Evolutionary conservation across 1,284 basidiomycete species (phyloP).

Genomic region (Hymenochaete sp.): DNA sequence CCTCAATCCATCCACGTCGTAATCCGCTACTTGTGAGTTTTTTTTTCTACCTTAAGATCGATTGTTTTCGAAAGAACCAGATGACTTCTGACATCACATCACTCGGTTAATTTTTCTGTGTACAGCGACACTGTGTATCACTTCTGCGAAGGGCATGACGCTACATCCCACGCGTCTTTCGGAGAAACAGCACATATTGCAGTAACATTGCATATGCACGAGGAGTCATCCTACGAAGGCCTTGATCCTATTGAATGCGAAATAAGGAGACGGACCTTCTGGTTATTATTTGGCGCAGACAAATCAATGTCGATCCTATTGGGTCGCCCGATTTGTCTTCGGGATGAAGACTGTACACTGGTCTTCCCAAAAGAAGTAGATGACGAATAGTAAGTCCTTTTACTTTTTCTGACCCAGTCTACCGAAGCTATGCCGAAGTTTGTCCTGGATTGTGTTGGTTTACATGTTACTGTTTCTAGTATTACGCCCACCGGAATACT

Average conservation of each 20-base stretch:
- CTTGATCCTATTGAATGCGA: constrained; percentile 81
- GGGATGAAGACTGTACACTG: constrained; percentile 80
- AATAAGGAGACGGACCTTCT: constrained; percentile 73
- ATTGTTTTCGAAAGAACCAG: constrained; percentile 11
- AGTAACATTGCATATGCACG: constrained; percentile 72
- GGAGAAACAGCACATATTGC: constrained; percentile 77
- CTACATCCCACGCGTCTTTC: constrained; percentile 77
- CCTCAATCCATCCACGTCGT: constrained; percentile 74
- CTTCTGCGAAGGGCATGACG: constrained; percentile 80
- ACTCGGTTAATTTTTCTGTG: not conserved
- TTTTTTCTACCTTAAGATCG: constrained; percentile 7
- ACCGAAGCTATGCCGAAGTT: constrained; percentile 27
- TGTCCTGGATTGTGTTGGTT: constrained; percentile 2
- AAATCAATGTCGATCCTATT: constrained; percentile 82
- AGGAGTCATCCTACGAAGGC: constrained; percentile 71
- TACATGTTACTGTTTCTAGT: constrained; percentile 33
- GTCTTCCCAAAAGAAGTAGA: constrained; percentile 80
- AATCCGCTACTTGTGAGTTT: constrained; percentile 71
- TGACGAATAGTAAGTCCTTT: constrained; percentile 67
- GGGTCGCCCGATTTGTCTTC: constrained; percentile 69
- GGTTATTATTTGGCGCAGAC: constrained; percentile 80
- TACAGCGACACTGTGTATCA: constrained; percentile 71
- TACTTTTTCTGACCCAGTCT: not conserved
- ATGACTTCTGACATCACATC: not conserved
- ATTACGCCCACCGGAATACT: constrained; percentile 74